Evolutionary conservation across 2,329 filamentous ascomycete genomes (phyloP), one percentile per base, ranked within the genome.

Genomic region (Colletotrichum falcatum): DNA sequence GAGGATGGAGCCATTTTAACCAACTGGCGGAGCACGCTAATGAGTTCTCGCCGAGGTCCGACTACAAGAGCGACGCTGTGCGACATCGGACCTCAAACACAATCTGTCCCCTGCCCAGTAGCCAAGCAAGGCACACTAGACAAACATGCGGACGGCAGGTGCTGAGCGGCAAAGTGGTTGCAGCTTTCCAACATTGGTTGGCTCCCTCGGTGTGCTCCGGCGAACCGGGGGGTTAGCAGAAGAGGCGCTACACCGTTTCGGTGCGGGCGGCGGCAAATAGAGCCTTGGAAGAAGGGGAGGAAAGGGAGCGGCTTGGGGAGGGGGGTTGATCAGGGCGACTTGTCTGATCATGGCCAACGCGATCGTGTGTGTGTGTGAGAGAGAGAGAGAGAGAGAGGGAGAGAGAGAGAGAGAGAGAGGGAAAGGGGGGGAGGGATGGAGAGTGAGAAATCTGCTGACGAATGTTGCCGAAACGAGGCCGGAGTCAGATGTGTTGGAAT

Each of bases 211-310:
- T 60, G 28, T 56, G 51, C 53, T 61, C 56, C 37, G 48, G 39
- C 12, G 37, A 42, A 42, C 5, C 2, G 28, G 37, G 20, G 55
- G 53, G 30, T 30, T 12, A 12, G 23, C 18, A 20, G 23, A 46
- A 16, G 16, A 33, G 16, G 63, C 64, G 58, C 64, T 70, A 67
- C 48, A 58, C 67, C 49, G 49, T 46, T 67, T 67, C 51, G 44
- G 63, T 65, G 58, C 49, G 58, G 28, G 16, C 51, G 35, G 55
- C 66, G 67, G 67, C 58, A 65, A 55, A 35, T 42, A 42, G 33
- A 14, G 20, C 53, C 20, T 12, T 16, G 20, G 53, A n/a, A 30
- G 23, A 9, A 48, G 61, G 37, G 28, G 37, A 33, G 16, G 16
- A 30, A 33, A 16, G 26, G 16, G 23, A n/a, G 12, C 37, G 30